Conservation (phyloP, 371 early-diverging fungal genomes). For the Funneliformis caledonium region DNA sequence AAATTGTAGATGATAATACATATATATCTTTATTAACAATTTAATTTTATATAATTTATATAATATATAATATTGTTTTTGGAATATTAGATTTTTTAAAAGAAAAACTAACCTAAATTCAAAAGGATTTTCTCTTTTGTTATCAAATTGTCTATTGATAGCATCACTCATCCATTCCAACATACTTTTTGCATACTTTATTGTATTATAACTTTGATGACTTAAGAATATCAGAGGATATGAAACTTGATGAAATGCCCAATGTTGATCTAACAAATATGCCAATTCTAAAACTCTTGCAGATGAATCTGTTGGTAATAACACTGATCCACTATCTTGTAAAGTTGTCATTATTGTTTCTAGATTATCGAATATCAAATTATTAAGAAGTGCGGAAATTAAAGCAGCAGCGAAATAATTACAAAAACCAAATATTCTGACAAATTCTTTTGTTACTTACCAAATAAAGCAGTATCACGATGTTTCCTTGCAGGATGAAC, state of each 20-base stretch:
- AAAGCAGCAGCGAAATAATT: neutral
- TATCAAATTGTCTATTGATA: slow-evolving; percentile 71
- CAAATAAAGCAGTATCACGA: slow-evolving; percentile 76
- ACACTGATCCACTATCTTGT: slow-evolving; percentile 74
- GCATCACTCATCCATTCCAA: slow-evolving; percentile 95
- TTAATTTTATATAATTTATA: neutral
- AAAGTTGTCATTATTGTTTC: slow-evolving; percentile 65
- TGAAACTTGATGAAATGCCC: slow-evolving; percentile 68
- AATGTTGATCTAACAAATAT: slow-evolving; percentile 85
- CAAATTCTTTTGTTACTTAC: slow-evolving; percentile 46
- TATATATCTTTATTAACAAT: neutral
- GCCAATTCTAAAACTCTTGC: slow-evolving; percentile 93
- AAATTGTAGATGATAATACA: neutral
- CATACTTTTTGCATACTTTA: slow-evolving; percentile 87
- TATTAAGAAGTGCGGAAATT: neutral
- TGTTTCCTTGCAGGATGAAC: slow-evolving; percentile 72
- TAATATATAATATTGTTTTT: neutral
- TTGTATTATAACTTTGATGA: slow-evolving; percentile 73
- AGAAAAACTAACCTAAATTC: slow-evolving; percentile 74
- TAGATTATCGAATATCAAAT: neutral
- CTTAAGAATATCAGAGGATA: slow-evolving; percentile 82
- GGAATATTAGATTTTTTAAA: neutral
- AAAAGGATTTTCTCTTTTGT: slow-evolving; percentile 84
- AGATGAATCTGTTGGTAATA: slow-evolving; percentile 90
- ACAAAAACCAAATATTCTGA: neutral